phyloP scores from a whole-genome alignment of 2,329 filamentous ascomycete species.

The Sporothrix pseudoabietina region DNA sequence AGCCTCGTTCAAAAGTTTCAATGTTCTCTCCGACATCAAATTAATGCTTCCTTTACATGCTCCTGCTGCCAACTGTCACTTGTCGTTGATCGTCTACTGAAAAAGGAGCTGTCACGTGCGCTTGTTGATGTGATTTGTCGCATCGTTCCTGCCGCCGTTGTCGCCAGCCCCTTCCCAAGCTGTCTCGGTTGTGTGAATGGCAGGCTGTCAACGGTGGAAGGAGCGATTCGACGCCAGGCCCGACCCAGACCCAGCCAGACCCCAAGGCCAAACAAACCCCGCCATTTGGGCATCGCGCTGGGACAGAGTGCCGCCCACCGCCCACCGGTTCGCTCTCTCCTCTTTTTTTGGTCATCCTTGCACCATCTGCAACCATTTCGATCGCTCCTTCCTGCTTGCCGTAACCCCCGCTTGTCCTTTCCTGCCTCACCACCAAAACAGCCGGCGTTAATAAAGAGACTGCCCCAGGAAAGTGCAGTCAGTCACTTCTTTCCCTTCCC shows the following conservation, averaged over 20 bases:
- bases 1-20: not conserved
- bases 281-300: conserved; percentile 14
- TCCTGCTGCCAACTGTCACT: not conserved
- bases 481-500: not conserved
- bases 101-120: conserved; percentile 2
- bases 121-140: not conserved
- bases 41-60: not conserved
- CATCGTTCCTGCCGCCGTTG: not conserved
- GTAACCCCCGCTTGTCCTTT: not conserved
- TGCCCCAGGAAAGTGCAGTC: not conserved
- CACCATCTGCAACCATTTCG: not conserved
- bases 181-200: not conserved
- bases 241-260: not conserved
- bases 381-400: not conserved
- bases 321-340: not conserved
- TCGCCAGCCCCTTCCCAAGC: not conserved
- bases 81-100: not conserved
- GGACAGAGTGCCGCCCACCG: conserved; percentile 9
- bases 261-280: not conserved
- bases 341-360: not conserved
- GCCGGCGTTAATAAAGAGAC: not conserved
- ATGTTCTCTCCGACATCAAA: not conserved
- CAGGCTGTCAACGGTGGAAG: not conserved
- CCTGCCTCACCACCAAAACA: not conserved
- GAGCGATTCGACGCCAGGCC: not conserved